phyloP scores from a whole-genome alignment of 345 rosid species.

The Diplotaxis tenuifolia region DNA sequence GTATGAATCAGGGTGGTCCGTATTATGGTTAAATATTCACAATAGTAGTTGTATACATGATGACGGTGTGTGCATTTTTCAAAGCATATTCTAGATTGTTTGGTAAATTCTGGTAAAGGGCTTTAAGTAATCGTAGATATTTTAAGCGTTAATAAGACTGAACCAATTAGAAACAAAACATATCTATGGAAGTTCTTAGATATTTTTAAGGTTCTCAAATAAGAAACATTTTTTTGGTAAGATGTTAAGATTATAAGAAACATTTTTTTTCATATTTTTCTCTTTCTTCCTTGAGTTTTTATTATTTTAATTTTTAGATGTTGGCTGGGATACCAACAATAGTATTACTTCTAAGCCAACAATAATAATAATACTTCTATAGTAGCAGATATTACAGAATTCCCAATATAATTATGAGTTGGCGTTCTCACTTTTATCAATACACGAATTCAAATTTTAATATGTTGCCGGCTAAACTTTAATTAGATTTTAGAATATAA shows the following conservation, averaged over 20 bases:
- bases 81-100: background rate
- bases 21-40: background rate
- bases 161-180: too few species aligned
- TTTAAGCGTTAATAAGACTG: too few species aligned
- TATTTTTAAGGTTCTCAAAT: too few species aligned
- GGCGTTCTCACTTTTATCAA: background rate
- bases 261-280: too few species aligned
- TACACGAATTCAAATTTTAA: background rate
- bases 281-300: too few species aligned
- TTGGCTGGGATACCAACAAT: too few species aligned
- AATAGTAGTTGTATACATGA: background rate
- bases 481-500: background rate
- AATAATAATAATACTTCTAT: background rate
- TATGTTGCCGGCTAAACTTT: background rate
- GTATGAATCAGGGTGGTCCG: background rate
- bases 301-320: too few species aligned
- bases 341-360: too few species aligned
- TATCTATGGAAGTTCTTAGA: too few species aligned
- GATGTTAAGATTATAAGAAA: too few species aligned
- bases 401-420: background rate
- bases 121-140: background rate
- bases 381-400: background rate
- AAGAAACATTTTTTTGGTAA: too few species aligned
- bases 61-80: background rate
- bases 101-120: background rate